phyloP scores from a whole-genome alignment of 768 basidiomycete species.

The Lactarius deliciosus region DNA sequence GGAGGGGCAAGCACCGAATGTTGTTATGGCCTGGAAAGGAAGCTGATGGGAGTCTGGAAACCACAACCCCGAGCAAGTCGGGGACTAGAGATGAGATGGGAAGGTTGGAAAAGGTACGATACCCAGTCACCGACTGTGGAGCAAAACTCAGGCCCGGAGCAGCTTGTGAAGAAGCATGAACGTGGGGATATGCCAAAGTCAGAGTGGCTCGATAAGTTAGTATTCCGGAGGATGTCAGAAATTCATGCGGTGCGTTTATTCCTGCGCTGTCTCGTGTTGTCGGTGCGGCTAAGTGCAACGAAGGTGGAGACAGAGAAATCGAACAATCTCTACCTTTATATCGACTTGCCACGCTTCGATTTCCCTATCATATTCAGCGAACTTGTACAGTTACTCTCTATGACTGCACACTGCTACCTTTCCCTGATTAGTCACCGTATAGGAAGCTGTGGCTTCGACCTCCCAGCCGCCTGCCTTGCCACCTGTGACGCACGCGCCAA shows the following conservation, averaged over 20 bases:
- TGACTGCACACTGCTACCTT: not conserved
- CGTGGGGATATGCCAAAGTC: slow-evolving; percentile 90
- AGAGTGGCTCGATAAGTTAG: slow-evolving; percentile 93
- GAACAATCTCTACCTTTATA: slow-evolving; percentile 91
- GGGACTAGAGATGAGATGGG: slow-evolving; percentile 90
- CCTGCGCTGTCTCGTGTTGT: not conserved
- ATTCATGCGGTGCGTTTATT: slow-evolving; percentile 73
- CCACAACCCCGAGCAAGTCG: slow-evolving; percentile 85
- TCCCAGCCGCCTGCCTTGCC: slow-evolving; percentile 44
- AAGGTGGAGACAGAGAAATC: slow-evolving; percentile 91
- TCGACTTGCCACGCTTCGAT: slow-evolving; percentile 94
- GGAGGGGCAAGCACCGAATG: slow-evolving; percentile 88
- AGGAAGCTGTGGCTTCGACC: slow-evolving; percentile 22
- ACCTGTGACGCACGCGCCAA: slow-evolving; percentile 42
- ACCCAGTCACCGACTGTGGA: not conserved
- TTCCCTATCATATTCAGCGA: slow-evolving; percentile 97
- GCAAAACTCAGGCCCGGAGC: not conserved
- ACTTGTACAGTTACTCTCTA: slow-evolving; percentile 51
- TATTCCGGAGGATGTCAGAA: slow-evolving; percentile 93
- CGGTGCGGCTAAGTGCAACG: not conserved
- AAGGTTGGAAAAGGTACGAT: slow-evolving; percentile 78
- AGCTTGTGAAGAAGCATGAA: slow-evolving; percentile 95
- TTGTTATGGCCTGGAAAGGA: slow-evolving; percentile 79
- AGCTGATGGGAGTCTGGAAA: slow-evolving; percentile 82
- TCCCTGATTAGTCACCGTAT: not conserved